Evolutionary conservation across 257 asterid species (phyloP).

Genomic region (Leonotis leonurus): DNA sequence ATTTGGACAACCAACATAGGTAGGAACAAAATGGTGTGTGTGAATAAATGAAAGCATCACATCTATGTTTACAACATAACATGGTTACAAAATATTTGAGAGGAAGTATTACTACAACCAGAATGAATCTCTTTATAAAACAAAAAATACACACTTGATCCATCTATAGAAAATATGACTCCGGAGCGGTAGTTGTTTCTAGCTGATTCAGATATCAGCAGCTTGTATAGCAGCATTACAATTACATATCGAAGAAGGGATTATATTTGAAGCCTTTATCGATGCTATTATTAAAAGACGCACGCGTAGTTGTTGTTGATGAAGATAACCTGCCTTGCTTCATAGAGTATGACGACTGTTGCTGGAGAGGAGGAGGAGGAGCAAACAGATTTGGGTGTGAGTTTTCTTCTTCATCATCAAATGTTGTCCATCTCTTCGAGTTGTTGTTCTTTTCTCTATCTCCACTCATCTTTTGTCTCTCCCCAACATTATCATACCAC

Average conservation of each 20-base stretch:
- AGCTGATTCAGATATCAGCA: conserved; percentile 28
- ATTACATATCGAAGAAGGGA: conserved; percentile 63
- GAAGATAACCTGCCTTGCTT: conserved; percentile 31
- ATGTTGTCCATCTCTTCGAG: conserved; percentile 37
- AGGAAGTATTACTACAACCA: too few relatives aligned
- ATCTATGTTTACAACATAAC: too few relatives aligned
- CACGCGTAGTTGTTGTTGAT: conserved; percentile 26
- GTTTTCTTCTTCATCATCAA: conserved; percentile 67
- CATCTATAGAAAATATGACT: too few relatives aligned
- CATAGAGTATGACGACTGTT: conserved; percentile 17
- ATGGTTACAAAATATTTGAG: too few relatives aligned
- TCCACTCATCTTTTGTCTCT: conserved; percentile 26
- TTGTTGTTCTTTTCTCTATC: conserved; percentile 20
- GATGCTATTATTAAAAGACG: conserved; percentile 29
- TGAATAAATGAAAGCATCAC: too few relatives aligned
- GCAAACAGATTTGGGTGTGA: conserved; percentile 66
- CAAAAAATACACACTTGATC: too few relatives aligned
- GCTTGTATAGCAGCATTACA: background rate
- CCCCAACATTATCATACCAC: conserved; percentile 49
- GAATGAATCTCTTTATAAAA: too few relatives aligned
- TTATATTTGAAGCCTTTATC: conserved; percentile 68
- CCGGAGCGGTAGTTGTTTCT: too few relatives aligned
- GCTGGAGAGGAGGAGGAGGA: too few relatives aligned
- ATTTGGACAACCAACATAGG: too few relatives aligned
- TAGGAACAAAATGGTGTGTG: too few relatives aligned